Base-by-base conservation (phyloP, 192 early-diverging fungal genomes). In the Rhizophagus sp. region DNA sequence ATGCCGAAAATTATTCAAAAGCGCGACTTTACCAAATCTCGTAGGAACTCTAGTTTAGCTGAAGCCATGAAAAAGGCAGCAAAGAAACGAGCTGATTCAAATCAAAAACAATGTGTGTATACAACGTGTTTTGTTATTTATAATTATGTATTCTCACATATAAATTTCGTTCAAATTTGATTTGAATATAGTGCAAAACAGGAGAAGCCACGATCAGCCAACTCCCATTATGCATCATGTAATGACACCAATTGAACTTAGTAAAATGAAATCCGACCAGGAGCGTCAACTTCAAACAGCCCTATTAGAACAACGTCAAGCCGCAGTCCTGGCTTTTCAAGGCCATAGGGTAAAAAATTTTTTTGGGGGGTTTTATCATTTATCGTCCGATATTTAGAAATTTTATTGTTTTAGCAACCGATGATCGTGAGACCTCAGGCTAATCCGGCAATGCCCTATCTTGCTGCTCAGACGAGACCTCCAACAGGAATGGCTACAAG, bases 51-150 rank as follows among this genome's bases (percentile, higher is more conserved):
- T 63, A 88, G 81, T 36, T 82, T 91, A 17, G 83, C 90, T 41
- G 92, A 92, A 69, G 88, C 88, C 5, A 93, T 93, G 68, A 88
- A 89, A 75, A 88, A 86, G 61, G 82, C 89, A 3, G 81, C 85
- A 75, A 89, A 88, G 80, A 93, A 90, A 67, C 84, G 90, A 67
- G 88, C 90, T 63, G 82, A 85, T 50, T 80, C 83, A 13, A 67
- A 68, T 57, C 79, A 61, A 75, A 68, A 82, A 78, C 77, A 82
- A 84, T 17, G 80, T 81, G 52, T 80, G 81, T 80, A 72, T n/a
- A n/a, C 39, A 11, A 17, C 62, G 27, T 71, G 78, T 71, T 76
- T 73, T 69, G 69, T 83, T 88, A 78, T 27, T 77, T 17, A 33
- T 30, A 65, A 30, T 76, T 4, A 19, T 41, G 15, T 69, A 17